phyloP scores from a whole-genome alignment of 257 asterid genomes.

The Jacaranda copaia region DNA sequence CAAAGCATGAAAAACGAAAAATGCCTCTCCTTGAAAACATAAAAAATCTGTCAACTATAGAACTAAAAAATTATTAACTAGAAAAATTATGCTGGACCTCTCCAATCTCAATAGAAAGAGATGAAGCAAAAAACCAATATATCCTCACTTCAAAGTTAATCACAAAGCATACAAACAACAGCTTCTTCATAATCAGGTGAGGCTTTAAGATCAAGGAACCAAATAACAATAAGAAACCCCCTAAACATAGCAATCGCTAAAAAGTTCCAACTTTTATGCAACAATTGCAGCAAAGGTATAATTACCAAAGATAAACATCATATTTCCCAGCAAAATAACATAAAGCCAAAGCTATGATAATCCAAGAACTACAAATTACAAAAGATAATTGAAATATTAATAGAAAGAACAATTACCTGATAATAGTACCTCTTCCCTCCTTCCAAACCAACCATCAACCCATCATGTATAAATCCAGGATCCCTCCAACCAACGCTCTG shows the following conservation, averaged over 20 bases:
- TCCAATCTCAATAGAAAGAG: conserved; percentile 5
- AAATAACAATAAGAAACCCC: background rate
- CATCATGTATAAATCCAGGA: conserved; percentile 93
- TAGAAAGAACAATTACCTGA: conserved; percentile 52
- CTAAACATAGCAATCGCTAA: background rate
- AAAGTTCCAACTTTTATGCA: too few relatives aligned
- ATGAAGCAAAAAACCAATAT: background rate
- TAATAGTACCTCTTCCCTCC: conserved; percentile 76
- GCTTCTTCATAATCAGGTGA: background rate
- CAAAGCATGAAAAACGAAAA: background rate
- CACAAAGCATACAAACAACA: background rate
- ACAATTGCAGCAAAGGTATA: background rate
- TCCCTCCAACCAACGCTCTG: conserved; percentile 92
- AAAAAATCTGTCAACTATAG: conserved; percentile 1
- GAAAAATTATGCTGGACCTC: background rate
- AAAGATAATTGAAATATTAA: background rate
- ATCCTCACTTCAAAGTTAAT: background rate
- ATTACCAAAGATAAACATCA: background rate
- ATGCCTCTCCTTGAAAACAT: background rate
- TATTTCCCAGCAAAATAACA: background rate
- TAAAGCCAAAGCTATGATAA: background rate
- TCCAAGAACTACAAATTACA: background rate
- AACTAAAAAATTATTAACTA: background rate
- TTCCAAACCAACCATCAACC: conserved; percentile 65
- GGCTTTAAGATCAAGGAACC: background rate